These are phyloP conservation scores for Amanita inopinata DNA, from an alignment of 768 basidiomycete species.

Conservation along the genomic window DNA sequence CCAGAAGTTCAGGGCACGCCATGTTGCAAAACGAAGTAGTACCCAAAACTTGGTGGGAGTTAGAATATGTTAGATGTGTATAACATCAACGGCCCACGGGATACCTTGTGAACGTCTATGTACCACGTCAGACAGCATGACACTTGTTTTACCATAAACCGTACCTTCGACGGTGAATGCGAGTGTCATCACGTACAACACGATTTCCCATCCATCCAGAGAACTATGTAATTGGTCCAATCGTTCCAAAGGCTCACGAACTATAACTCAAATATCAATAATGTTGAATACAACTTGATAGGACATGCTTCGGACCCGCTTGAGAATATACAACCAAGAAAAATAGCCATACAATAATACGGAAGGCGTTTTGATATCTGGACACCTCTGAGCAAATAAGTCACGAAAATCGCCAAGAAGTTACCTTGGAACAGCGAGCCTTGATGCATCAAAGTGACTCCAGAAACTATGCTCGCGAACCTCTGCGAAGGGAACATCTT, in stretches of 20 bases:
- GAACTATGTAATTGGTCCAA: slow-evolving; percentile 40
- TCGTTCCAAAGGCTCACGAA: slow-evolving; percentile 69
- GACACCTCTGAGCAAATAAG: slow-evolving; percentile 6
- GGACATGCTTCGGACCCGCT: slow-evolving; percentile 43
- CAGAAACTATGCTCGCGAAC: slow-evolving; percentile 45
- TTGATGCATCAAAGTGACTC: slow-evolving; percentile 65
- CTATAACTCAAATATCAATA: slow-evolving; percentile 25
- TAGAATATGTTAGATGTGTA: neutral
- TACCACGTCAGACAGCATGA: neutral
- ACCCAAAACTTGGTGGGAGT: slow-evolving; percentile 45
- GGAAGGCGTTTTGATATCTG: slow-evolving; percentile 81
- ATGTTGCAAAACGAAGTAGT: slow-evolving; percentile 65
- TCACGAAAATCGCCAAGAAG: neutral
- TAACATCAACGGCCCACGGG: neutral
- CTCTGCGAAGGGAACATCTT: slow-evolving; percentile 64
- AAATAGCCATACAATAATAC: slow-evolving; percentile 67
- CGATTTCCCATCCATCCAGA: slow-evolving; percentile 75
- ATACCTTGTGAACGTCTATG: slow-evolving; percentile 48
- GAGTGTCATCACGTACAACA: slow-evolving; percentile 70
- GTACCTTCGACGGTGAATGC: slow-evolving; percentile 76
- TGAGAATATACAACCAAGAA: slow-evolving; percentile 77
- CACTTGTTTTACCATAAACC: slow-evolving; percentile 7
- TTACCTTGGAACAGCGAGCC: slow-evolving; percentile 73
- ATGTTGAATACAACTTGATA: neutral
- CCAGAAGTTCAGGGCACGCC: slow-evolving; percentile 81